Conservation (phyloP, 2,329 filamentous ascomycete species). For the Rutstroemia sp. region DNA sequence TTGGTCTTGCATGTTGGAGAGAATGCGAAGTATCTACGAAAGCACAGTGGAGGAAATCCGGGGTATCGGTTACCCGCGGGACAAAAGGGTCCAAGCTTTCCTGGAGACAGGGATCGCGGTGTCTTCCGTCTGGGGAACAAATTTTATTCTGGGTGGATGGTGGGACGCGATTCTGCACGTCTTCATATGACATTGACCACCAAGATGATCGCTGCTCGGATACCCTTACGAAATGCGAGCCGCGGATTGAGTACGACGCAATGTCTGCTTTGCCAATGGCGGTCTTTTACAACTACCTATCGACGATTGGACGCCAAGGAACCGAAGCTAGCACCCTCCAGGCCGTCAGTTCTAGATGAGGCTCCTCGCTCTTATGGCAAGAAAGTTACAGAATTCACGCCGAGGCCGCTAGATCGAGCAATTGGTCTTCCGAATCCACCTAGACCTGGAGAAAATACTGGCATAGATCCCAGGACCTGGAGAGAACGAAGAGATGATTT, state of each 20-base stretch:
- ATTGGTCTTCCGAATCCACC: constrained; percentile 77
- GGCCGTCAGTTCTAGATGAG: constrained; percentile 43
- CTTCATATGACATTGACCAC: background rate
- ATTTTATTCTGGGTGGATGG: background rate
- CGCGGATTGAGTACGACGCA: constrained; percentile 26
- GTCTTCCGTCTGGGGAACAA: constrained; percentile 1
- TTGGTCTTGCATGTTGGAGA: background rate
- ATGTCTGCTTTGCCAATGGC: constrained; percentile 46
- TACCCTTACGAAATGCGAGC: constrained; percentile 14
- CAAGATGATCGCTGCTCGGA: constrained; percentile 24
- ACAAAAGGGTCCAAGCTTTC: background rate
- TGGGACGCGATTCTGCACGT: background rate
- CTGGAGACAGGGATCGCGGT: background rate
- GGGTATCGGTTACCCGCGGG: constrained; percentile 20
- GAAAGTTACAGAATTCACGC: constrained; percentile 47
- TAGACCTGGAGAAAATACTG: constrained; percentile 71
- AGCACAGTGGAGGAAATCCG: constrained; percentile 9
- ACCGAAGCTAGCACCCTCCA: constrained; percentile 12
- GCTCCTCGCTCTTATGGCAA: constrained; percentile 55
- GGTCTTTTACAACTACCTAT: constrained; percentile 41
- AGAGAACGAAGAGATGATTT: constrained; percentile 71
- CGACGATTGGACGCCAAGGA: constrained; percentile 28
- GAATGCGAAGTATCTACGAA: background rate
- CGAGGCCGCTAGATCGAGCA: constrained; percentile 58
- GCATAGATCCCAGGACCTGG: constrained; percentile 60